Evolutionary conservation across 2,329 filamentous ascomycete genomes (phyloP), one percentile per base, ranked within the genome.

Genomic region (Talaromyces albobiverticillius): DNA sequence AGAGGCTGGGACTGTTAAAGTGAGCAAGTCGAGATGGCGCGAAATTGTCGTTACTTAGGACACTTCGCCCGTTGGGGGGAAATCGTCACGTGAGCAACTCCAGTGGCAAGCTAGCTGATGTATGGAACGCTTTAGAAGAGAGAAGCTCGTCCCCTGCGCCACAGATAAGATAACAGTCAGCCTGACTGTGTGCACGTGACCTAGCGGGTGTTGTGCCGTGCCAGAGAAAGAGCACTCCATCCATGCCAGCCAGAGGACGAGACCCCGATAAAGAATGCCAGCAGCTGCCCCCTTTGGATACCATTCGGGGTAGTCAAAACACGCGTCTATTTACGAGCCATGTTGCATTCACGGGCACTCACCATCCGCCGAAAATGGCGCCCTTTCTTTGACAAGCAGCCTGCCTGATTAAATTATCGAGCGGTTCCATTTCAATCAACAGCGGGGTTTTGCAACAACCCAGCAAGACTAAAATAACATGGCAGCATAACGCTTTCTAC

Each of bases 41-140:
- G 31, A 51, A 46, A 40, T 29, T 29, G 26, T 29, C 26, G n/a
- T n/a, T n/a, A n/a, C 26, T 29, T 14, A 43, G 50, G 32, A 52
- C 40, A 40, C 18, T 26, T 40, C 36, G 50, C 40, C 50, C 50
- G 50, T 52, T 52, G 49, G 29, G 45, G 50, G 31, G 16, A 46
- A 46, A 13, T 0, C 16, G 9, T 52, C 50, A 52, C 50, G 50
- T 52, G 50, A 46, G 50, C 40, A 26, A 13, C 23, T 41, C n/a
- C 34, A n/a, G 50, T 52, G 50, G 50, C 50, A 40, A 52, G 18
- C 20, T 10, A 29, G 38, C 25, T 41, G 32, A 32, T n/a, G 16
- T 22, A 23, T 50, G 29, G 47, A 51, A 51, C 48, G 29, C 22
- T 43, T 43, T 51, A 18, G 48, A 51, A 51, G 48, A 29, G 26